Base-by-base conservation (phyloP, 495 filamentous ascomycete genomes). In the Lophiotrema nucula region DNA sequence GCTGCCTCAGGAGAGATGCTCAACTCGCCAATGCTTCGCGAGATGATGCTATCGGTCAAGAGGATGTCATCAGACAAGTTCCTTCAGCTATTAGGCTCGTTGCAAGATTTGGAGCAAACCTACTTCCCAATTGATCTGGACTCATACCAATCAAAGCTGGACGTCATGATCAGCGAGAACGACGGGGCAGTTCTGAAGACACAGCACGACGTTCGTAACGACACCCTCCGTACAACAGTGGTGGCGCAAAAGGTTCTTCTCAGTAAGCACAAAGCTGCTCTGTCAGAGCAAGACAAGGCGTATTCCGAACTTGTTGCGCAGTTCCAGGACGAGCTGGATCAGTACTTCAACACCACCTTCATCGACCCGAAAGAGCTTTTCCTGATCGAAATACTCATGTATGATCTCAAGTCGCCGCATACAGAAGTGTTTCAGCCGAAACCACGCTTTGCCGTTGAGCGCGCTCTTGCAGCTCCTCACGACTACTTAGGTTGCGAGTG, bases 191-290 rank as follows among this genome's bases (percentile, higher is more conserved):
- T 72, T 79, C 77, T 92, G n/a, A 81, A 83, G 43, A 95, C 87
- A 70, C 86, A 85, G 65, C 87, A 95, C 65, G 83, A 85, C 39
- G 77, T 85, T 16, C 81, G 85, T 28, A 85, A 83, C 72, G 82
- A 85, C 38, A 80, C 86, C 23, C 73, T 95, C 4, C 83, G 88
- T 54, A 89, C 90, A 2, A 95, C 92, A 0, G 85, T 96, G 16
- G 82, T 96, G 21, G 87, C 89, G 44, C 89, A 96, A 65, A 90
- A 88, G 60, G 87, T 97, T 6, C 86, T 88, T 65, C 76, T 98
- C 41, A 93, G 85, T 71, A 88, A 87, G 61, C 86, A 90, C 62
- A 88, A 87, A 57, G 82, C 88, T 1, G 77, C 80, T 21, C 73
- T 97, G 11, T 86, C 88, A 0, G 74, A 86, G n/a, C 75, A 87